Evolutionary conservation across 2,329 filamentous ascomycete genomes (phyloP).

Genomic region (Aspergillus caelatus): DNA sequence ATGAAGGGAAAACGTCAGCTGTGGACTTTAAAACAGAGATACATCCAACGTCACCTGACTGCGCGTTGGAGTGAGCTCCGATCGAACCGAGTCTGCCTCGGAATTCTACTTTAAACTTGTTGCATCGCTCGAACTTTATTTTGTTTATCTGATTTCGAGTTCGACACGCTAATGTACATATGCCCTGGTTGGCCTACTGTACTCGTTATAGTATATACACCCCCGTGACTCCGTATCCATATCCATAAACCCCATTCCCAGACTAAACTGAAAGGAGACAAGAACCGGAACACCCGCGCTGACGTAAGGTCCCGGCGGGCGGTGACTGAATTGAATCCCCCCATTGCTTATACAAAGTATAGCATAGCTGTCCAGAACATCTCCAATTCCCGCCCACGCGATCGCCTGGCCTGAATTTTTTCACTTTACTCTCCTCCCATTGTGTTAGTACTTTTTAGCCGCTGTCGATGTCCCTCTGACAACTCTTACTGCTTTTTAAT

Average conservation of each 20-base stretch:
- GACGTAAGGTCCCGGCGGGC: constrained; percentile 21
- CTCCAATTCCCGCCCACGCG: constrained; percentile 6
- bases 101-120: neutral
- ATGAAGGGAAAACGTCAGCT: neutral
- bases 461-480: constrained; percentile 24
- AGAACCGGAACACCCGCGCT: constrained; percentile 16
- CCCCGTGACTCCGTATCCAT: neutral
- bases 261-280: neutral
- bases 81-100: neutral
- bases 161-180: neutral
- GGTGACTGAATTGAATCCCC: neutral
- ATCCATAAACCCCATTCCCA: no score
- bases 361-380: constrained; percentile 32
- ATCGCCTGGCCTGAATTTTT: neutral
- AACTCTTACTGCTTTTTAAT: neutral
- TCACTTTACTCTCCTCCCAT: constrained; percentile 3
- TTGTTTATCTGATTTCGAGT: neutral
- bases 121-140: neutral
- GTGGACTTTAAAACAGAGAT: neutral
- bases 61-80: neutral
- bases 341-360: neutral
- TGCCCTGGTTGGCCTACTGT: no score
- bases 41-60: neutral
- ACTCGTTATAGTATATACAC: neutral
- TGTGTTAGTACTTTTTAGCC: constrained; percentile 2